Conservation (phyloP, 1,139 yeast species). For the Candida glucosophila region DNA sequence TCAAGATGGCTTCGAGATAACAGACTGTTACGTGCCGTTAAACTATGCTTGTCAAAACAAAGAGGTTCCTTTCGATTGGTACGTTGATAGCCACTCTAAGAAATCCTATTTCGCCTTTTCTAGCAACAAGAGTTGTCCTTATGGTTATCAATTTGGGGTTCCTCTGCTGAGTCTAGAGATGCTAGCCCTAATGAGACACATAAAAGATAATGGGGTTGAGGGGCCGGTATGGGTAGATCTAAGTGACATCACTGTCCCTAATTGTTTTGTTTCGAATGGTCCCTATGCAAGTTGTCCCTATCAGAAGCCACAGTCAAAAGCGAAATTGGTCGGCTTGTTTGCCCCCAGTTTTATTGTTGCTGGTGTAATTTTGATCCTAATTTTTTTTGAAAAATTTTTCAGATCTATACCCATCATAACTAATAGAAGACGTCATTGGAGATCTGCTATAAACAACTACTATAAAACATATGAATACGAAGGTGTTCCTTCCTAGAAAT, state of each 20-base stretch:
- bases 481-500: conserved; percentile 32
- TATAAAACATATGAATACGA: conserved; percentile 32
- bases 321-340: conserved; percentile 54
- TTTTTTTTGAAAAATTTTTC: conserved; percentile 27
- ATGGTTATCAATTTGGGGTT: conserved; percentile 40
- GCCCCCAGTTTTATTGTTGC: conserved; percentile 61
- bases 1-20: conserved; percentile 47
- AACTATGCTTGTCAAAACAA: conserved; percentile 49
- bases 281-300: conserved; percentile 76
- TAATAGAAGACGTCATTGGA: conserved; percentile 35
- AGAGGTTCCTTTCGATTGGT: conserved; percentile 39
- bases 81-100: conserved; percentile 19
- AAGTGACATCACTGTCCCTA: conserved; percentile 63
- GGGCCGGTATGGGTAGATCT: conserved; percentile 70
- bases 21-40: conserved; percentile 51
- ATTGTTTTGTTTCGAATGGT: conserved; percentile 88
- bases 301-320: conserved; percentile 41
- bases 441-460: conserved; percentile 24
- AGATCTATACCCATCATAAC: conserved; percentile 31
- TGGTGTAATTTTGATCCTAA: conserved; percentile 33
- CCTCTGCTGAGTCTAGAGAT: conserved; percentile 45
- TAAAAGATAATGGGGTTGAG: conserved; percentile 10
- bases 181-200: conserved; percentile 19
- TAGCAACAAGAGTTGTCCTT: conserved; percentile 36
- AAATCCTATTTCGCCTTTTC: conserved; percentile 47